Evolutionary conservation across 352 stramenopile species (phyloP).

Genomic region (Pythium myriotylum): DNA sequence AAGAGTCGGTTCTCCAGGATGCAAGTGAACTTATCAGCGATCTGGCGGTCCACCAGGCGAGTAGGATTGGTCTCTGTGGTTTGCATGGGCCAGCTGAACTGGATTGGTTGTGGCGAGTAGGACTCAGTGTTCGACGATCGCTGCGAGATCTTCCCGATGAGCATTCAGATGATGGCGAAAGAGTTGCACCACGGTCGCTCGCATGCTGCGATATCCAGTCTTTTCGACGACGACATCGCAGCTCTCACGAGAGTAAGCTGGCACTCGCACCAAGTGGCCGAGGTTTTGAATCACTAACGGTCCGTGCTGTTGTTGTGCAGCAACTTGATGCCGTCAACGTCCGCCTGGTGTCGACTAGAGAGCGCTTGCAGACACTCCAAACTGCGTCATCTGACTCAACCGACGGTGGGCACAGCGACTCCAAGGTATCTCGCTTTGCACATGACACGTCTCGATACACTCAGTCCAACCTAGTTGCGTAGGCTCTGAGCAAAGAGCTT

Average conservation of each 20-base stretch:
- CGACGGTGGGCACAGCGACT: constrained; percentile 8
- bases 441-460: too few relatives aligned
- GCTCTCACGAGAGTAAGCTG: constrained; percentile 15
- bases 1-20: constrained; percentile 1
- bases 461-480: too few relatives aligned
- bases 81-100: background rate
- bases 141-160: constrained; percentile 45
- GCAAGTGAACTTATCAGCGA: constrained; percentile 18
- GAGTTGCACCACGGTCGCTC: constrained; percentile 16
- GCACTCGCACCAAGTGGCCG: background rate
- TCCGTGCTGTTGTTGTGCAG: constrained; percentile 1
- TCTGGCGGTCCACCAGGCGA: constrained; percentile 19
- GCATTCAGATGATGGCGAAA: constrained; percentile 37
- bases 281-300: too few relatives aligned
- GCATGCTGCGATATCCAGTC: background rate
- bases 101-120: background rate
- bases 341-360: constrained; percentile 15
- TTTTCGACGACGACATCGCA: constrained; percentile 28
- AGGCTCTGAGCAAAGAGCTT: constrained; percentile 35
- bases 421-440: constrained; percentile 30
- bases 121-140: constrained; percentile 35
- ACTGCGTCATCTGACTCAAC: constrained; percentile 5
- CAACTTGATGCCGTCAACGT: constrained; percentile 23
- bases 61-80: background rate
- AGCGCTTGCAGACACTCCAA: constrained; percentile 20